phyloP scores from a whole-genome alignment of 768 basidiomycete genomes.

The Mycena olivaceomarginata region DNA sequence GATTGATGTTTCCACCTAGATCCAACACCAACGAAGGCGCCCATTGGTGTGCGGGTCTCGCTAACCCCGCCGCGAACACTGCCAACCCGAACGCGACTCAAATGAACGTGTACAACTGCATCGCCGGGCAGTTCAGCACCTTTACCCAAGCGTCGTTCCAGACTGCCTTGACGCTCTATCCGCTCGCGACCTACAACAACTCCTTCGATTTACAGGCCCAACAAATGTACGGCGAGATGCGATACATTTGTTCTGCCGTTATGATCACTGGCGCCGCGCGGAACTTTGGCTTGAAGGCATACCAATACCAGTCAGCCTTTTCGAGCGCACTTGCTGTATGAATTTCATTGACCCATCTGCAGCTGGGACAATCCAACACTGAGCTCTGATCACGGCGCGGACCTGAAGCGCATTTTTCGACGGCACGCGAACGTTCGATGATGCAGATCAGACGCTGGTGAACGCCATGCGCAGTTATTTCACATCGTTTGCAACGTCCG shows the following conservation, averaged over 20 bases:
- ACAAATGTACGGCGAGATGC: constrained; percentile 67
- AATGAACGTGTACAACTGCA: constrained; percentile 62
- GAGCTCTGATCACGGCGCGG: constrained; percentile 59
- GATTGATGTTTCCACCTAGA: constrained; percentile 35
- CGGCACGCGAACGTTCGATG: constrained; percentile 48
- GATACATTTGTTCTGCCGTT: constrained; percentile 64
- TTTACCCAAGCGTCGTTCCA: constrained; percentile 55
- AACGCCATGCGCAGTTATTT: constrained; percentile 61
- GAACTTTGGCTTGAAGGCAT: constrained; percentile 48
- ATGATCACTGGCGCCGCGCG: constrained; percentile 57
- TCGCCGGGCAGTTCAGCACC: constrained; percentile 60
- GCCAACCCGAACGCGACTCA: constrained; percentile 60
- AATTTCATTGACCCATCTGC: background rate
- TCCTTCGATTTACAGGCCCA: constrained; percentile 63
- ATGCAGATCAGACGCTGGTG: constrained; percentile 55
- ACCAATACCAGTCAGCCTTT: constrained; percentile 59
- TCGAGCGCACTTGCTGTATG: constrained; percentile 29
- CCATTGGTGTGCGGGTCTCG: constrained; percentile 59
- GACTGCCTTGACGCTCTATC: constrained; percentile 55
- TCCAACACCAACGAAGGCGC: constrained; percentile 67
- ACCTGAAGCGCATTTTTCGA: constrained; percentile 60
- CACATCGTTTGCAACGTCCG: constrained; percentile 61
- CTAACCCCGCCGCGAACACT: constrained; percentile 61
- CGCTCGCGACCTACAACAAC: constrained; percentile 55
- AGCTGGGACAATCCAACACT: constrained; percentile 43